Evolutionary conservation across 768 basidiomycete species (phyloP).

Genomic region (Naganishia vishniacii): DNA sequence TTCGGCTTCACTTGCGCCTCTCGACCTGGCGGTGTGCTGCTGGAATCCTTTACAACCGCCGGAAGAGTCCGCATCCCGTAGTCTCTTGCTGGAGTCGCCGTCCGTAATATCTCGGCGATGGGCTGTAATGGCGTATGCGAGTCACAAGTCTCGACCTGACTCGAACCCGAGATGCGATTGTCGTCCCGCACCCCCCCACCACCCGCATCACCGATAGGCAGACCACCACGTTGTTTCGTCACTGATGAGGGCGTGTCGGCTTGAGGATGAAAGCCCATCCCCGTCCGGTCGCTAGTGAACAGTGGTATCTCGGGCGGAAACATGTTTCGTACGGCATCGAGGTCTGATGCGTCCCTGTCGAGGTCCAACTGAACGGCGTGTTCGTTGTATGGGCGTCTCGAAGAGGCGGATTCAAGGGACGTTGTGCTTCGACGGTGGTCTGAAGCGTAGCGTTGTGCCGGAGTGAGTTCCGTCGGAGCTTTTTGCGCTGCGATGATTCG

Average conservation of each 20-base stretch:
- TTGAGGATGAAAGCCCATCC: too few species aligned
- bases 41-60: neutral
- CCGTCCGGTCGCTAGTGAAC: neutral
- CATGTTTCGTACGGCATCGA: slow-evolving; percentile 20
- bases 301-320: slow-evolving; percentile 16
- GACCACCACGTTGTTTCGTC: too few species aligned
- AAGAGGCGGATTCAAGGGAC: neutral
- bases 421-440: slow-evolving; percentile 11
- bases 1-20: too few species aligned
- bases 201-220: too few species aligned
- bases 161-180: neutral
- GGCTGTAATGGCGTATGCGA: slow-evolving; percentile 17
- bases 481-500: neutral
- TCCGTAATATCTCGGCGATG: neutral
- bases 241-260: too few species aligned
- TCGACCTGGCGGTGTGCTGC: neutral
- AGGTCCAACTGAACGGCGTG: neutral
- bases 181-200: neutral
- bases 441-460: slow-evolving; percentile 13
- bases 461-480: neutral
- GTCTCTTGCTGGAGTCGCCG: too few species aligned
- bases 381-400: neutral
- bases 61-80: neutral
- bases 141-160: slow-evolving; percentile 12
- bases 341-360: neutral